These are phyloP conservation scores for Suillus bovinus DNA, from an alignment of 768 basidiomycete genomes.

Conservation along the genomic window DNA sequence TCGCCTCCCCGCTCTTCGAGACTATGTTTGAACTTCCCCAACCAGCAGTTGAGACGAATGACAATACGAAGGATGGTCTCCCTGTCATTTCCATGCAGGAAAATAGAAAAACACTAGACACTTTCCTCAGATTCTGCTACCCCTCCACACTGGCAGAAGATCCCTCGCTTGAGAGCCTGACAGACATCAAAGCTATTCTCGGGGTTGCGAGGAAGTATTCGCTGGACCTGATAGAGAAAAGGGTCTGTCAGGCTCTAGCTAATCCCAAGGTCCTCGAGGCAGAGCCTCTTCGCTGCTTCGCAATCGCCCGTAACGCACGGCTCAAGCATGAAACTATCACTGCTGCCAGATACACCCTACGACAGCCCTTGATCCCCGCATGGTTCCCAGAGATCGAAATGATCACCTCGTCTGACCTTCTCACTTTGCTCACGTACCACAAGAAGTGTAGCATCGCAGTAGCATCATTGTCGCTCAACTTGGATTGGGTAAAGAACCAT, in stretches of 20 bases:
- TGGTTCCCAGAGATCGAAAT: slow-evolving; percentile 21
- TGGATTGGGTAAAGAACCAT: slow-evolving; percentile 4
- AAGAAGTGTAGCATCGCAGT: slow-evolving; percentile 6
- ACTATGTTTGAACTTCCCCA: slow-evolving; percentile 3
- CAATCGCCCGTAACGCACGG: slow-evolving; percentile 26
- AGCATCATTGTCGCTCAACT: background rate
- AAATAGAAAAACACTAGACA: slow-evolving; percentile 15
- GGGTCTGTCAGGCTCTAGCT: slow-evolving; percentile 18
- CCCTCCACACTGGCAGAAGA: slow-evolving; percentile 7
- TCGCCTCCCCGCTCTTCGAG: slow-evolving; percentile 23
- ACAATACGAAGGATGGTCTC: slow-evolving; percentile 1
- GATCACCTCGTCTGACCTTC: slow-evolving; percentile 21
- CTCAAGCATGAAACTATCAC: slow-evolving; percentile 20
- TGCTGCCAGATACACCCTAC: slow-evolving; percentile 26
- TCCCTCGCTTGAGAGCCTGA: background rate
- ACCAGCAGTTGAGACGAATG: background rate
- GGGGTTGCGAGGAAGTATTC: slow-evolving; percentile 43
- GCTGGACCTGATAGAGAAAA: slow-evolving; percentile 35
- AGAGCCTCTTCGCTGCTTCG: slow-evolving; percentile 27
- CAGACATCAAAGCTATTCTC: slow-evolving; percentile 17
- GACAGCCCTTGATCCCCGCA: slow-evolving; percentile 18
- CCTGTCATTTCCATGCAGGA: slow-evolving; percentile 13
- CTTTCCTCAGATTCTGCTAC: slow-evolving; percentile 20
- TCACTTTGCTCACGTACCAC: slow-evolving; percentile 18
- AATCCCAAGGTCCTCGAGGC: slow-evolving; percentile 12